Conservation (phyloP, 352 stramenopile genomes). For the Phytophthora ramorum region DNA sequence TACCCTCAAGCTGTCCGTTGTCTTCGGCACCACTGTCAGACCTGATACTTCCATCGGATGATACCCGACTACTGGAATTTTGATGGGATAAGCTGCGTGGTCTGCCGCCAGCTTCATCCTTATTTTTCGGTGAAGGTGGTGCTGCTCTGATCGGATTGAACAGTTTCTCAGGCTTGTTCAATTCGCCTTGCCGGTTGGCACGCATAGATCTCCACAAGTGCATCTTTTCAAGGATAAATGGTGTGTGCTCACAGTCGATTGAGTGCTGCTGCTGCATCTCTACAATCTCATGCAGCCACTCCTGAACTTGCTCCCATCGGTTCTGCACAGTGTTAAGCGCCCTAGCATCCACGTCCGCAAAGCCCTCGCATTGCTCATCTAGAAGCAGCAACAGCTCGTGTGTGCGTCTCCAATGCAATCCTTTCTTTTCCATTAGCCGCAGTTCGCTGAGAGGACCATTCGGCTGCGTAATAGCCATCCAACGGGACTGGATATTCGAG, state of each 20-base stretch:
- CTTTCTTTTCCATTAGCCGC: conserved; percentile 70
- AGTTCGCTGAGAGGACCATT: conserved; percentile 71
- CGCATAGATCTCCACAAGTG: conserved; percentile 42
- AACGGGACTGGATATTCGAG: conserved; percentile 72
- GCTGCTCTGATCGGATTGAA: conserved; percentile 5
- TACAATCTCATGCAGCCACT: conserved; percentile 70
- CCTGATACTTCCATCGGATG: conserved; percentile 3
- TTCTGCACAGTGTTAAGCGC: conserved; percentile 57
- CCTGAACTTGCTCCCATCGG: conserved; percentile 67
- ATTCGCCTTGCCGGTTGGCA: conserved; percentile 2
- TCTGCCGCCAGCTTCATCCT: conserved; percentile 2
- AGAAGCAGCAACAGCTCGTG: conserved; percentile 72
- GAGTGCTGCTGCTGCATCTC: conserved; percentile 67
- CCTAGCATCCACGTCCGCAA: conserved; percentile 59
- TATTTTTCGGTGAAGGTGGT: conserved; percentile 14
- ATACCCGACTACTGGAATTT: conserved; percentile 13
- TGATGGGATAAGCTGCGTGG: conserved; percentile 8
- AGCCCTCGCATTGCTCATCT: conserved; percentile 77
- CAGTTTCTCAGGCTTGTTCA: conserved; percentile 17
- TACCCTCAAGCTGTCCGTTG: conserved; percentile 57
- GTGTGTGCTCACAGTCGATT: conserved; percentile 71
- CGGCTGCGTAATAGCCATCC: conserved; percentile 72
- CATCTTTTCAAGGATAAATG: conserved; percentile 78
- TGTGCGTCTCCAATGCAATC: conserved; percentile 74
- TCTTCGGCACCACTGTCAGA: conserved; percentile 36